phyloP scores from a whole-genome alignment of 2,329 filamentous ascomycete genomes.

The Diaporthe capsici region DNA sequence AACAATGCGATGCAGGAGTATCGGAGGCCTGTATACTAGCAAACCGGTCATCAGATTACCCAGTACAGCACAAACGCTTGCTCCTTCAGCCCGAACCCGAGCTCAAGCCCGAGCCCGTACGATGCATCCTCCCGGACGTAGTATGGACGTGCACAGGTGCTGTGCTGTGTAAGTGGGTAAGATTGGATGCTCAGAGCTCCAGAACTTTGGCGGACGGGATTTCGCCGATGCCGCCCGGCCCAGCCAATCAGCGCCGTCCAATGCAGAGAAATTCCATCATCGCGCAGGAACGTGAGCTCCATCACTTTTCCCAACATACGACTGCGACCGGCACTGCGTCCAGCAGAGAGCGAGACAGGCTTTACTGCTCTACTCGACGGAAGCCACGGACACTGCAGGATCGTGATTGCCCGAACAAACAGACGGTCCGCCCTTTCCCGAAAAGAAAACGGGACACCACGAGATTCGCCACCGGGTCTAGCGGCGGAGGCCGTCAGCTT shows the following conservation, averaged over 20 bases:
- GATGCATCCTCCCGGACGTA: not conserved
- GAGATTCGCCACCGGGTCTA: constrained; percentile 17
- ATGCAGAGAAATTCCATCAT: constrained; percentile 31
- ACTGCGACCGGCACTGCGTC: not conserved
- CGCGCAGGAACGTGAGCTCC: constrained; percentile 20
- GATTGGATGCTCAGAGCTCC: not conserved
- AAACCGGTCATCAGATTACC: not conserved
- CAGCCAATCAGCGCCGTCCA: constrained; percentile 17
- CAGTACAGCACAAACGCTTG: not conserved
- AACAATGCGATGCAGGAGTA: not conserved
- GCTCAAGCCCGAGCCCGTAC: not conserved
- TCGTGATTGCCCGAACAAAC: not conserved
- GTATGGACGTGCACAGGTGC: not conserved
- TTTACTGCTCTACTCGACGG: not conserved
- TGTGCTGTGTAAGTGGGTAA: not conserved
- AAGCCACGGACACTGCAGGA: not conserved
- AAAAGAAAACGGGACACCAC: not conserved
- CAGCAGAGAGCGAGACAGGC: not conserved
- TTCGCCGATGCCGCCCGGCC: constrained; percentile 20
- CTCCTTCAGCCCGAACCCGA: not conserved
- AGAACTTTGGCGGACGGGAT: not conserved
- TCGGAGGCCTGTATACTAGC: not conserved
- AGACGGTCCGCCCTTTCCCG: not conserved
- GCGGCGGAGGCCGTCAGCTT: constrained; percentile 20
- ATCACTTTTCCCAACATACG: constrained; percentile 13